Conservation (phyloP, 441 rosid species). For the Pelargonium australe region DNA sequence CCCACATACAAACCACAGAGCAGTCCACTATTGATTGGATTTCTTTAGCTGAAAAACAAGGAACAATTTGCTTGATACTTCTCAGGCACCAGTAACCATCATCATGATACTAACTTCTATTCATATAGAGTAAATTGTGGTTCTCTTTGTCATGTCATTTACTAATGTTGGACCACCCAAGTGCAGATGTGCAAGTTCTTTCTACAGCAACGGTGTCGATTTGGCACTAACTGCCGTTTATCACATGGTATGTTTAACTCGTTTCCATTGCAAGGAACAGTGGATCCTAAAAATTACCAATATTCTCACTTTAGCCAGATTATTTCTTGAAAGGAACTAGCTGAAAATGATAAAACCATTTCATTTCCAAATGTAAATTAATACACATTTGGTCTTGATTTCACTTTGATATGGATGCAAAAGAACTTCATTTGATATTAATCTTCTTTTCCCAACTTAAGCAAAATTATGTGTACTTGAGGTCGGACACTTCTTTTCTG, state of each 20-base stretch:
- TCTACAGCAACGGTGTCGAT: conserved; percentile 90
- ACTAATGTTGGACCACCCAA: conserved; percentile 48
- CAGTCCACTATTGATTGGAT: background rate
- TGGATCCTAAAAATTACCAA: conserved; percentile 8
- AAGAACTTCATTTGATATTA: conserved; percentile 1
- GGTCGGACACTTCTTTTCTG: background rate
- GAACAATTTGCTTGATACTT: conserved; percentile 13
- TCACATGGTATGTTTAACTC: conserved; percentile 77
- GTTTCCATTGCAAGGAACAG: conserved; percentile 20
- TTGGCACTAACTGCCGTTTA: conserved; percentile 82
- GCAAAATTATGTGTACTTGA: conserved; percentile 12
- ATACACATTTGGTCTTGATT: background rate
- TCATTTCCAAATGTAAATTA: conserved; percentile 9
- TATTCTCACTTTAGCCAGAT: conserved; percentile 3
- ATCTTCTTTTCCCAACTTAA: background rate
- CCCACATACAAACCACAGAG: background rate
- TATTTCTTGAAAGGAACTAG: conserved; percentile 10
- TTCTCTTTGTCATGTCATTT: conserved; percentile 23
- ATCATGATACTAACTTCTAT: background rate
- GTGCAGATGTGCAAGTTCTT: conserved; percentile 99
- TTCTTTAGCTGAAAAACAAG: background rate
- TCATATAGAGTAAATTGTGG: conserved; percentile 7
- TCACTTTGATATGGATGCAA: background rate
- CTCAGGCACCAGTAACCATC: background rate
- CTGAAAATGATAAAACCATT: conserved; percentile 4